Percentiles rank a stretch among this genome's conserved stretches.
phyloP scores from a whole-genome alignment of 257 asterid genomes.

The Solanum acaule region DNA sequence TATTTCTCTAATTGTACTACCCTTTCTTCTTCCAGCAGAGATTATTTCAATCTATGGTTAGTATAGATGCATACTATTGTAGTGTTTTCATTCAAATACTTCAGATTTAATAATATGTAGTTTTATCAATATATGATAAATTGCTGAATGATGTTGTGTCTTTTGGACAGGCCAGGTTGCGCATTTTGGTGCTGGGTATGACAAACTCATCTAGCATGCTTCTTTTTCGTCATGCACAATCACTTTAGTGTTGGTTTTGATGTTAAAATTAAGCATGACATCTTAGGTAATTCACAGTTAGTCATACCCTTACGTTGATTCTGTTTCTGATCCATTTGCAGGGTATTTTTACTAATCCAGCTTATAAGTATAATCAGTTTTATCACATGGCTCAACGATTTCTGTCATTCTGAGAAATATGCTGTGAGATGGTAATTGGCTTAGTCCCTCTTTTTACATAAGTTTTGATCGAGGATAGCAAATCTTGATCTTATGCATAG shows the following conservation, averaged over 20 bases:
- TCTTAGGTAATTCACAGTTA: neutral
- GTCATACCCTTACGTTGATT: neutral
- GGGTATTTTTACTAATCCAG: constrained; percentile 44
- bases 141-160: neutral
- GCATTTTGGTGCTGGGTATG: constrained; percentile 52
- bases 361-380: constrained; percentile 41
- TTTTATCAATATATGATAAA: neutral
- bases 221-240: neutral
- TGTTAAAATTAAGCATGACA: neutral
- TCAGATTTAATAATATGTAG: neutral
- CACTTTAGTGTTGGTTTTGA: neutral
- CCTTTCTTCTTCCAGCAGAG: constrained; percentile 30
- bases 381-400: constrained; percentile 41
- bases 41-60: constrained; percentile 29
- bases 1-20: constrained; percentile 16
- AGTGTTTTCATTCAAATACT: neutral
- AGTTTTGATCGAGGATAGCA: neutral
- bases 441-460: neutral
- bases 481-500: neutral
- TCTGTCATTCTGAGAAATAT: constrained; percentile 28
- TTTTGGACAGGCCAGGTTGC: constrained; percentile 35
- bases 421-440: constrained; percentile 33
- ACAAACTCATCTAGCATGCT: neutral
- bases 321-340: constrained; percentile 9
- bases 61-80: neutral